Evolutionary conservation across 805 yeast genomes (phyloP), one percentile per base, ranked within the genome.

Genomic region (Wickerhamiella sorbophila): DNA sequence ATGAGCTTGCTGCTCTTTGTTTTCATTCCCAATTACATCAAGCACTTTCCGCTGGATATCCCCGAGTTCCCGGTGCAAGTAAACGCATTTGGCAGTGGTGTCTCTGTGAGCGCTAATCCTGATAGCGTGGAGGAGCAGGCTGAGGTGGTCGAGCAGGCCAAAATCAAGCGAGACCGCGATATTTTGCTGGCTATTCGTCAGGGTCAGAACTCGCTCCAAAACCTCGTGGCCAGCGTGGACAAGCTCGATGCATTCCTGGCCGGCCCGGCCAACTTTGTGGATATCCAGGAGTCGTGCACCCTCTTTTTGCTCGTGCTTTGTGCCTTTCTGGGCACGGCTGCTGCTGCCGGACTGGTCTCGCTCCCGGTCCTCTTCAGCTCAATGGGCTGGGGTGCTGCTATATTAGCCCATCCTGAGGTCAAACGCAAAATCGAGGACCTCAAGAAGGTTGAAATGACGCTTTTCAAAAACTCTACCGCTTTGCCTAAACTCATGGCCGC

Each of bases 181-280:
- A 19, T 54, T 14, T 38, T 53, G 16, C 40, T 31, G 20, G 50
- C 48, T 3, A 31, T 53, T 5, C 45, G 54, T 3, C 48, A 50
- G 53, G 63, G 82, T 21, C 94, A 84, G 56, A 74, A 75, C 46
- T 58, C 75, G 29, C 72, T 83, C 15, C 64, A 78, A 0, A 72
- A 71, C 41, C 44, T 78, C 5, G 65, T 82, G 20, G 60, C 64
- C 14, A 53, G 66, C 0, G 60, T 74, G 40, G 76, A 77, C 17
- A 58, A 62, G 15, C 57, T 71, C 5, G 85, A 81, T 44, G 61
- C 61, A 29, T 68, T 75, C 42, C 63, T 76, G 51, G 70, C 66
- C 50, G 79, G 77, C 10, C 67, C 78, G 4, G 80, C 80, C 22
- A 79, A 79, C 8, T 84, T 84, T 54, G 68, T 66, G 48, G 80